These are phyloP conservation scores for Centella asiatica DNA, from an alignment of 129 eudicot species.

Conservation along the genomic window DNA sequence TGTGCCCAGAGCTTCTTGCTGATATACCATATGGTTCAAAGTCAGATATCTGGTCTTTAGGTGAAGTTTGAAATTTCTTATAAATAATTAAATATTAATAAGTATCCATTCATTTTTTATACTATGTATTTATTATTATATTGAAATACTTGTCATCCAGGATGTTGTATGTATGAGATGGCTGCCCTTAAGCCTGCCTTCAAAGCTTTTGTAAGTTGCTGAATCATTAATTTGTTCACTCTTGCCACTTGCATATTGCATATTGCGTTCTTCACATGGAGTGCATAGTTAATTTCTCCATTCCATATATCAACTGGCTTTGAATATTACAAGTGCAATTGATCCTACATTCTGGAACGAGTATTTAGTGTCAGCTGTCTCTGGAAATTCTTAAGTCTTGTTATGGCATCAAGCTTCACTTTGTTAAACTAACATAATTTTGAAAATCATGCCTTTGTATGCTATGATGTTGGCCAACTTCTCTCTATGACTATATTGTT, in stretches of 20 bases:
- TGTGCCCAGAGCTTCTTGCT: constrained; percentile 99
- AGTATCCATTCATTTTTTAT: not conserved
- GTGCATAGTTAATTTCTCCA: too few species aligned
- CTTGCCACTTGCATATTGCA: not conserved
- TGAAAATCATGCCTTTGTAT: too few species aligned
- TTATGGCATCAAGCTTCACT: too few species aligned
- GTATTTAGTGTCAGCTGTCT: too few species aligned
- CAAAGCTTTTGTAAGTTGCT: constrained; percentile 87
- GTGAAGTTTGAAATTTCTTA: constrained; percentile 27
- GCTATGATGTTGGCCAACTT: too few species aligned
- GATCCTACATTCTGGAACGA: too few species aligned
- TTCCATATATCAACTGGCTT: too few species aligned
- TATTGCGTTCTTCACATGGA: too few species aligned
- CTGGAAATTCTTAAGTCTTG: too few species aligned
- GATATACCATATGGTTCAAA: constrained; percentile 99
- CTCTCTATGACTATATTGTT: too few species aligned
- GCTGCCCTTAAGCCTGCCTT: constrained; percentile 88
- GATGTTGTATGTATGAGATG: constrained; percentile 96
- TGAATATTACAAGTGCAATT: too few species aligned
- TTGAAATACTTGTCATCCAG: constrained; percentile 36
- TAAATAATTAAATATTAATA: not conserved
- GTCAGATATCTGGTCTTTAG: constrained; percentile 98
- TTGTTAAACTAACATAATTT: too few species aligned
- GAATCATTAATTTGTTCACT: not conserved
- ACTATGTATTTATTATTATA: not conserved